phyloP scores from a whole-genome alignment of 257 asterid genomes.

The Lycium ferocissimum region DNA sequence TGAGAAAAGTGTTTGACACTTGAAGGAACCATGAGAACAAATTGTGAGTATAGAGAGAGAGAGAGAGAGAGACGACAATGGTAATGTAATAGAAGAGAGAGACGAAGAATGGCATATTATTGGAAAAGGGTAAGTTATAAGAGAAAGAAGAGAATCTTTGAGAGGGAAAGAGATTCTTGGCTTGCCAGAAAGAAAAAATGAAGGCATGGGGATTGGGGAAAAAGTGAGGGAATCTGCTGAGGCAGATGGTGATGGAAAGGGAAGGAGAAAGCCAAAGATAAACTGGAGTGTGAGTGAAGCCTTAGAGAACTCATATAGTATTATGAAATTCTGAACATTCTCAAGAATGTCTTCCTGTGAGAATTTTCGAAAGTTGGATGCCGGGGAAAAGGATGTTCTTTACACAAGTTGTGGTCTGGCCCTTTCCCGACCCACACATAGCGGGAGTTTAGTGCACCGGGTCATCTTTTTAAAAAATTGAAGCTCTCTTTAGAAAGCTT shows the following conservation, averaged over 20 bases:
- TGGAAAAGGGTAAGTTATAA: slow-evolving; percentile 67
- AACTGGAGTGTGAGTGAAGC: slow-evolving; percentile 30
- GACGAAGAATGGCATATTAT: slow-evolving; percentile 77
- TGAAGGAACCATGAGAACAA: slow-evolving; percentile 66
- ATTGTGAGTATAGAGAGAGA: slow-evolving; percentile 46
- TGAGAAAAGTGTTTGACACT: slow-evolving; percentile 78
- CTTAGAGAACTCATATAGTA: not conserved
- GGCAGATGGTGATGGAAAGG: slow-evolving; percentile 30
- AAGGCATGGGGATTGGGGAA: not conserved
- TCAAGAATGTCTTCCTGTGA: not conserved
- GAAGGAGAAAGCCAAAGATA: slow-evolving; percentile 26
- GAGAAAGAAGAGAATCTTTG: slow-evolving; percentile 38
- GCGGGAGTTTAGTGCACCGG: too few relatives aligned
- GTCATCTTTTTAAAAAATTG: too few relatives aligned
- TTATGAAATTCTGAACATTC: not conserved
- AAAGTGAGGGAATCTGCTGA: slow-evolving; percentile 27
- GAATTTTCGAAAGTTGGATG: slow-evolving; percentile 22
- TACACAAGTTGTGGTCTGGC: too few relatives aligned
- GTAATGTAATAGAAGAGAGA: slow-evolving; percentile 41
- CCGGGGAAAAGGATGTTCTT: slow-evolving; percentile 18
- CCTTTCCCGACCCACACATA: too few relatives aligned
- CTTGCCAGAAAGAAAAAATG: slow-evolving; percentile 12
- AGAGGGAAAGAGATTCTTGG: slow-evolving; percentile 32
- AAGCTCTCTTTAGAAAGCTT: too few relatives aligned
- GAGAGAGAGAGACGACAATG: slow-evolving; percentile 50